Base-by-base conservation (phyloP, 2,329 filamentous ascomycete species). In the Penicillium italicum region DNA sequence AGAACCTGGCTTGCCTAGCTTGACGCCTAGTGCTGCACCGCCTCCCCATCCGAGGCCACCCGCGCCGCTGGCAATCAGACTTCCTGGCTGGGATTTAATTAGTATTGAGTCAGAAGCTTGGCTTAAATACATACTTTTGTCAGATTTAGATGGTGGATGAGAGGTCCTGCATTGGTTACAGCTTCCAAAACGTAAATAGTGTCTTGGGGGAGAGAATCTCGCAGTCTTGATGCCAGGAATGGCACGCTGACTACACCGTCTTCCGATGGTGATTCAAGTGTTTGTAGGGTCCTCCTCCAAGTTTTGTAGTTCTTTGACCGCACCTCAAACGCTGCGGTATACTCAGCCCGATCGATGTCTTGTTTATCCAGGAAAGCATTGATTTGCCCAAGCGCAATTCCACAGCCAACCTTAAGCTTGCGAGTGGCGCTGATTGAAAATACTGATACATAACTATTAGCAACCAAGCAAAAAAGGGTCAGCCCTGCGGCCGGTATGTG, bases 1-100 rank as follows among this genome's bases (percentile, higher is more conserved):
- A 51, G 79, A 80, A 30, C 79, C 78, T 1, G 63, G 61, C 40
- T 80, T 77, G 0, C 88, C 89, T 11, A 92, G 79, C 68, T 91
- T 91, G 61, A 91, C 85, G 2, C 89, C 89, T 1, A 92, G 71
- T 0, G 87, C 85, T 40, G 78, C 89, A 16, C 89, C 89, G 10
- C 88, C 89, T 7, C 84, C 87, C 89, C 89, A 92, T 3, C 89
- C 89, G 0, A 92, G 82, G 1, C 89, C 89, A 20, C 88, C 88
- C 1, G 87, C 89, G 3, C 89, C 89, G 28, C 63, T 66, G n/a
- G 55, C 61, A 24, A 66, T 31, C 0, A 63, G 40, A 22, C 50
- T 58, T 33, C 62, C 62, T 0, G 62, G 60, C 62, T 64, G 26
- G 0, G n/a, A 14, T 7, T 20, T 14, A 1, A 24, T 61, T 28